Evolutionary conservation across 2,329 filamentous ascomycete species (phyloP), one percentile per base, ranked within the genome.

Genomic region (Exophiala mesophila): DNA sequence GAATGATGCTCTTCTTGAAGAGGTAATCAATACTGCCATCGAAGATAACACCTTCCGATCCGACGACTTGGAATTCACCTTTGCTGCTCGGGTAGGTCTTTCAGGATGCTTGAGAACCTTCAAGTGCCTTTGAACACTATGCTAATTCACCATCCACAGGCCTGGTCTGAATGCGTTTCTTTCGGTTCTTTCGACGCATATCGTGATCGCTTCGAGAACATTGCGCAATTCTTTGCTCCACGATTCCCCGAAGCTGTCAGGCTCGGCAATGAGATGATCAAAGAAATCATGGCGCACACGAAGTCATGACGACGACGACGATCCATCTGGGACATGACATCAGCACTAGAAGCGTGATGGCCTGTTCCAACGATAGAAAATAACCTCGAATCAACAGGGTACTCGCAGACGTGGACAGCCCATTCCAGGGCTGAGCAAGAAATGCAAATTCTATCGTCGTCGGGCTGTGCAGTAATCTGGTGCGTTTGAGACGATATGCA

Each of bases 31-130:
- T 36, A 92, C 88, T 5, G 90, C 88, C 3, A 80, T 96, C 56
- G 78, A 90, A 52, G 90, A 98, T 64, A 83, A 85, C 56, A 90
- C 83, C 0, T 98, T 96, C 68, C 78, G 92, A n/a, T 85, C 83
- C 17, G 92, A 98, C 59, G 92, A 98, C 62, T 71, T 98, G 43
- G 92, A 98, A 65, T 98, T 98, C 61, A 95, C 90, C 0, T 97
- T 98, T 68, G 94, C 92, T 1, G 94, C 94, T 18, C 74, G 89
- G 42, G 74, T 77, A 62, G 61, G 68, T 62, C 20, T 5, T 21
- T 29, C 26, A n/a, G n/a, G n/a, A n/a, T n/a, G n/a, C n/a, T n/a
- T n/a, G n/a, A n/a, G n/a, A n/a, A n/a, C n/a, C n/a, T n/a, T n/a
- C n/a, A n/a, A n/a, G n/a, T n/a, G n/a, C n/a, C n/a, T n/a, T n/a